Base-by-base conservation (phyloP, 352 stramenopile genomes). In the Albugo laibachii region DNA sequence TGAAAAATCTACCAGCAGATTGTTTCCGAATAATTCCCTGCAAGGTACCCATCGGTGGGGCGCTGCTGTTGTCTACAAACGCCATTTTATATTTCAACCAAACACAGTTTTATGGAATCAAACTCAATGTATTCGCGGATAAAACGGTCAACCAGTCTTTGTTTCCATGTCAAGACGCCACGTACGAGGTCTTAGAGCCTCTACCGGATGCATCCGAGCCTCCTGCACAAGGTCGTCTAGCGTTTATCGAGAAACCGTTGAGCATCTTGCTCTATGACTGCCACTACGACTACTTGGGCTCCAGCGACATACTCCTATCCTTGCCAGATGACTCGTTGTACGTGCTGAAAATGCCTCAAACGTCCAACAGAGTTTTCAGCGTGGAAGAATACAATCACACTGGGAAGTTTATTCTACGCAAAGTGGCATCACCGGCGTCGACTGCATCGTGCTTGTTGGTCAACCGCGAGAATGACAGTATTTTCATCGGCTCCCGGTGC, bases 31-130 rank as follows among this genome's bases (percentile, higher is more conserved):
- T 92, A 12, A 75, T 85, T 16, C 71, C 78, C 11, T 88, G 75
- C 38, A 69, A 63, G 48, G 65, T 68, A 18, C 76, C 78, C 0
- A 58, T 92, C 1, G 78, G 78, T 27, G 78, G 78, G 12, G 78
- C 74, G 2, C 59, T 92, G 3, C 65, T 92, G 12, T 58, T 87
- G 16, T 80, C 75, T 2, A 65, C 77, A 8, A 86, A 87, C 36
- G 75, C 78, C 8, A 68, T 92, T 24, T 52, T 92, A 13, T 92
- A 92, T 47, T 92, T 84, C 49, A 92, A 92, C 54, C 78, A 92
- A 52, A 92, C 77, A 3, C 73, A 86, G 59, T 88, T 87, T 53
- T 62, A 83, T 43, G 78, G 78, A 1, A 49, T 84, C 12, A 68
- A 69, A 0, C 75, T 69, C 5, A 92, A 81, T 34, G 48, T 69